Evolutionary conservation across 1,284 basidiomycete species (phyloP), one percentile per base, ranked within the genome.

Genomic region (Ganoderma lingzhi): DNA sequence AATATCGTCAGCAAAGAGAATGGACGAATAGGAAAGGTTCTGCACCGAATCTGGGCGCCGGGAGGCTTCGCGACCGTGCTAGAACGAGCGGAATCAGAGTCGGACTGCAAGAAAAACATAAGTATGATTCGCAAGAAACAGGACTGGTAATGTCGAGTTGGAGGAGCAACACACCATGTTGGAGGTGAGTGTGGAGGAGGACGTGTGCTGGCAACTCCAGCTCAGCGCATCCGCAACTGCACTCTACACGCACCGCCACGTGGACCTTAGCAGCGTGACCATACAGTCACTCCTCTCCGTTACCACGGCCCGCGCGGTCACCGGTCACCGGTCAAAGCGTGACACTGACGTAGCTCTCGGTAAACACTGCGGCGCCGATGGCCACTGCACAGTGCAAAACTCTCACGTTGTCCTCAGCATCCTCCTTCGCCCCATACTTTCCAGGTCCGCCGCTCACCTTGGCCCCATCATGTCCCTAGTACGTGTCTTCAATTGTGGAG

Each of bases 11-110:
- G 58, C 15, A 28, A 28, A 41, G 28, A 55, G 35, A 3, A 35
- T 4, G 60, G 61, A 37, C 66, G 15, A 32, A 35, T 53, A 48
- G 3, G 19, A 19, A 23, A 10, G 45, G 55, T 37, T 51, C 84
- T 89, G 70, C 75, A 94, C 93, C 93, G 88, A 82, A 94, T 88
- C 81, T 93, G 91, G 73, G 91, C 89, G 77, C 91, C 92, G 75
- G 90, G 89, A 19, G 93, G 92, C 80, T 88, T 91, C 66, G 88
- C 88, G 67, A 92, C 87, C 35, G 78, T 70, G 53, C 75, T 67
- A 56, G 77, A 63, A 55, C 78, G 78, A 63, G 78, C 59, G 39
- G 78, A 67, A 62, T 82, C 81, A 63, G 81, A 82, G 75, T 82
- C 81, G 69, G 81, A 82, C 81, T 82, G 62, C 12, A 48, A 32